Conservation (phyloP, 1,139 yeast genomes). For the Geotrichum reessii region DNA sequence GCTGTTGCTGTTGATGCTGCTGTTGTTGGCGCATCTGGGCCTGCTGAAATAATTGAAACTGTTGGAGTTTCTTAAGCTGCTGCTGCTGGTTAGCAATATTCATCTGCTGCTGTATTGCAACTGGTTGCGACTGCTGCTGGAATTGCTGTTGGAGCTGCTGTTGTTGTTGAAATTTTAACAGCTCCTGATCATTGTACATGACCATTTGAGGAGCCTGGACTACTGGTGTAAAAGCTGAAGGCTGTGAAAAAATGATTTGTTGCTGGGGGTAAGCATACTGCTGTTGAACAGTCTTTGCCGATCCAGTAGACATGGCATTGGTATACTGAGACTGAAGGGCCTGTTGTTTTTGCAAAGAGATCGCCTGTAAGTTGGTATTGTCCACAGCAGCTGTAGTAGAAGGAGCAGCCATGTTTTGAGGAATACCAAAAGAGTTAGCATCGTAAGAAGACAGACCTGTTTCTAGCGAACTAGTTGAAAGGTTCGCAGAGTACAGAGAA, state of each 20-base stretch:
- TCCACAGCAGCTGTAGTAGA: slow-evolving; percentile 6
- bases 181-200: not conserved
- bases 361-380: not conserved
- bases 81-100: slow-evolving; percentile 1
- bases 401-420: slow-evolving; percentile 6
- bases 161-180: slow-evolving; percentile 1
- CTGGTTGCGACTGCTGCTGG: slow-evolving; percentile 5
- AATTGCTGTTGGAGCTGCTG: slow-evolving; percentile 24
- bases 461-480: slow-evolving; percentile 5
- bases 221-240: not conserved
- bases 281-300: slow-evolving; percentile 12
- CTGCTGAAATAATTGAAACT: slow-evolving; percentile 9
- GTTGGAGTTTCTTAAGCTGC: slow-evolving; percentile 5
- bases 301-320: slow-evolving; percentile 12
- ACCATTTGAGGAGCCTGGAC: not conserved
- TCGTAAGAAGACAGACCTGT: slow-evolving; percentile 3
- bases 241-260: not conserved
- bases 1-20: no score
- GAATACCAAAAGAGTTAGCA: not conserved
- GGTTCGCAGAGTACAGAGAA: slow-evolving; percentile 4
- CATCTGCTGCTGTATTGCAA: slow-evolving; percentile 1
- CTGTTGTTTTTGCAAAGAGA: slow-evolving; percentile 7
- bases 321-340: slow-evolving; percentile 8
- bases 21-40: slow-evolving; percentile 10
- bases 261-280: not conserved